Base-by-base conservation (phyloP, 768 basidiomycete species). In the Psilocybe azurescens region DNA sequence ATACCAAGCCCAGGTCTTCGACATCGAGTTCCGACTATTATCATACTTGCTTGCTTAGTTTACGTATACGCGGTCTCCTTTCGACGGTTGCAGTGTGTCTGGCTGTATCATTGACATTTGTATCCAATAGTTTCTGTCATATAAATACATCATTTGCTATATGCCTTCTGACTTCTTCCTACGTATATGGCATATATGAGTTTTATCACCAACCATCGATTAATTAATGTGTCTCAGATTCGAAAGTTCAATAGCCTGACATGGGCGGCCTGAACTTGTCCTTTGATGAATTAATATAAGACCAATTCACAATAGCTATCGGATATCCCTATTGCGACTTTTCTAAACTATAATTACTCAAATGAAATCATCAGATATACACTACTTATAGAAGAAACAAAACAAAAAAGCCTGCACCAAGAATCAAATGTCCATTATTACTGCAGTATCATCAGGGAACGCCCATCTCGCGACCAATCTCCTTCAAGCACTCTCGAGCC, bases 391-490 rank as follows among this genome's bases (percentile, higher is more conserved):
- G 5, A 14, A 30, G 4, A 13, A 16, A 5, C 7, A 6, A 52
- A 30, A 32, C 30, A 28, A 50, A 36, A 50, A 36, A 50, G 3
- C 13, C 13, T 52, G 14, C 14, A 30, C 18, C 30, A 48, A 60
- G n/a, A 38, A 28, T 14, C 39, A 39, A 55, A 54, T 16, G 28
- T 29, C 53, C 46, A 53, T 56, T 29, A 20, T 13, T 41, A 55
- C 55, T 28, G 38, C 48, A 36, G 36, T 14, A 62, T 61, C 54
- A 76, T 10, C 65, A 56, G n/a, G 68, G 65, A 52, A 76, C 71
- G 10, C 90, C 92, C 81, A 94, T 85, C 71, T 94, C 93, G 72
- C 79, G 82, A 18, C 93, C 94, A 4, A 94, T 78, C 56, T 83
- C 82, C 69, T 81, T 84, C 60, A 95, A 69, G 71, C 90, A 93